Conservation (phyloP, 305 asterid genomes). For the Fraxinus angustifolia region DNA sequence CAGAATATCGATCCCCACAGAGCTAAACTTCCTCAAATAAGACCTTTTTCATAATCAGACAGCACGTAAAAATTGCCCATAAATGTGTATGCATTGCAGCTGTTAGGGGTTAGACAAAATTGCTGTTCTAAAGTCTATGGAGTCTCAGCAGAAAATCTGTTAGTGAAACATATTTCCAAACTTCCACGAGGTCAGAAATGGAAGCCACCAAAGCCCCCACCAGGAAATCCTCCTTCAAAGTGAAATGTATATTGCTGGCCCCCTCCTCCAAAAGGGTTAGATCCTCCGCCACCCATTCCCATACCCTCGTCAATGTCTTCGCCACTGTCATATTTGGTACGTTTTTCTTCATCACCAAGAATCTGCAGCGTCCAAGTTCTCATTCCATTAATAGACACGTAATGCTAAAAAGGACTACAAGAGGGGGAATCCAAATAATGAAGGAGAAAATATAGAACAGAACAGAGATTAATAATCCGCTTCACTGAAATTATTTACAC, state of each 20-base stretch:
- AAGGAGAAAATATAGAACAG: background rate
- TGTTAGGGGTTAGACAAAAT: background rate
- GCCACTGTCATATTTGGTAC: background rate
- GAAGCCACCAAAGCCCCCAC: background rate
- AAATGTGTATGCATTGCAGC: background rate
- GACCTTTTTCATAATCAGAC: background rate
- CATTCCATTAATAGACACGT: background rate
- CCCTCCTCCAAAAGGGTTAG: background rate
- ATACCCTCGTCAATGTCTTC: background rate
- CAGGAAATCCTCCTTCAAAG: constrained; percentile 1
- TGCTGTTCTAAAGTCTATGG: background rate
- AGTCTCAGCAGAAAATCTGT: background rate
- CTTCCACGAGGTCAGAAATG: background rate
- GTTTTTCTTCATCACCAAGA: background rate
- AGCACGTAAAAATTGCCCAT: background rate
- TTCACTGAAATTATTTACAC: background rate
- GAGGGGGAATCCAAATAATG: background rate
- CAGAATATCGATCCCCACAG: background rate
- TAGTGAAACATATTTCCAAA: background rate
- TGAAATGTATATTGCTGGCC: background rate
- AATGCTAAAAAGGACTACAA: background rate
- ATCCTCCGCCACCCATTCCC: constrained; percentile 2
- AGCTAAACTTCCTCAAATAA: background rate
- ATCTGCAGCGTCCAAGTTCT: background rate
- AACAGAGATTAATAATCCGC: background rate